Base-by-base conservation (phyloP, 805 yeast species). In the Lipomyces sp. region DNA sequence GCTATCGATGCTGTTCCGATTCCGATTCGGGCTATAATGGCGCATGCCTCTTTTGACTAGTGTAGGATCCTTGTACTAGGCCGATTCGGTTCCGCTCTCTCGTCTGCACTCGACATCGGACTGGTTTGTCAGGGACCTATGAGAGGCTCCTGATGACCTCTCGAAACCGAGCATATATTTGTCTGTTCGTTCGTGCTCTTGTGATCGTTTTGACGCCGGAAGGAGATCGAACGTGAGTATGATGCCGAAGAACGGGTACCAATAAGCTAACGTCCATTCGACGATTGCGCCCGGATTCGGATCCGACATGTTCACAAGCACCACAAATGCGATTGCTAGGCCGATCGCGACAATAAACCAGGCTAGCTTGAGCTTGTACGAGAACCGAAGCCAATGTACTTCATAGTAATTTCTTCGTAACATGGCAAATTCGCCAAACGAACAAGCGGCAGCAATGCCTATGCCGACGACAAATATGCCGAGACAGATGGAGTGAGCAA, bases 181-280 rank as follows among this genome's bases (percentile, higher is more conserved):
- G 15, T 62, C 64, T 3, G 50, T 7, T 33, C 50, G 34, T 45
- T 67, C 70, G 18, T 62, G 56, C 18, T 32, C 10, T 42, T 67
- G 70, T 2, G 70, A 67, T 32, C 39, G 39, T 53, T 60, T 65
- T 10, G 70, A 51, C 3, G 70, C 68, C 5, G 92, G 88, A 72
- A 84, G 82, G 71, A 92, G 82, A 75, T 94, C 98, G 66, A 85
- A 82, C 1, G 89, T 79, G 76, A 93, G 81, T 64, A 87, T 78
- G 3, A 88, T 74, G 70, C 88, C 84, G 67, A 90, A 80, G 42
- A 88, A 73, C 2, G 96, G 95, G 75, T 90, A 93, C 86, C 90
- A 87, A 77, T 87, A 93, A n/a, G 94, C 87, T 54, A 93, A 77
- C 2, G 87, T 75, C 98, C 98, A 94, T 78, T 94, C 98, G 75